These are phyloP conservation scores for Cyberlindnera galapagoensis DNA, from an alignment of 805 yeast genomes.

Conservation along the genomic window DNA sequence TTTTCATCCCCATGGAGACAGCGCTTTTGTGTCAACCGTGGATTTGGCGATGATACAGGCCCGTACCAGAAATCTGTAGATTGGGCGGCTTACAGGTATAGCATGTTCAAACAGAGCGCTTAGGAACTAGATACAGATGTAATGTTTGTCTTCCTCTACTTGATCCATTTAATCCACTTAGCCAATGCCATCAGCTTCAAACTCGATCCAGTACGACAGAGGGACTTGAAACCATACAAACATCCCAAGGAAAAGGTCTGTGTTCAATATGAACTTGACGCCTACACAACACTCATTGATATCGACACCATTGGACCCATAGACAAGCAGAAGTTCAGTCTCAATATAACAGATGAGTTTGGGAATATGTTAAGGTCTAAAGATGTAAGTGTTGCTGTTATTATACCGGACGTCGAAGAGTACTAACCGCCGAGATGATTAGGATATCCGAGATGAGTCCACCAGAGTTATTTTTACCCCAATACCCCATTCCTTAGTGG, in stretches of 20 bases:
- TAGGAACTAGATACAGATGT: too few species aligned
- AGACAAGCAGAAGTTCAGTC: constrained; percentile 6
- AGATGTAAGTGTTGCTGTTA: constrained; percentile 11
- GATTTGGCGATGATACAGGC: too few species aligned
- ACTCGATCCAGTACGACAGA: constrained; percentile 3
- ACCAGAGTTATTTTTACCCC: constrained; percentile 13
- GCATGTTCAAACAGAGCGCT: too few species aligned
- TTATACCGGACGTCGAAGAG: constrained; percentile 1
- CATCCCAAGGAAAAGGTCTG: neutral
- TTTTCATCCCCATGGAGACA: too few species aligned
- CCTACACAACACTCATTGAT: constrained; percentile 13
- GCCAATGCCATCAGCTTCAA: constrained; percentile 1
- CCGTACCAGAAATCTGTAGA: too few species aligned
- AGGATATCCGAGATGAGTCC: constrained; percentile 7
- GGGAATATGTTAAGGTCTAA: constrained; percentile 7
- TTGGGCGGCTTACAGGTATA: too few species aligned
- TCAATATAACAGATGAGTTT: constrained; percentile 7
- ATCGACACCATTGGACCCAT: constrained; percentile 7
- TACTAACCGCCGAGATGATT: too few species aligned
- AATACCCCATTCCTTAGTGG: constrained; percentile 6
- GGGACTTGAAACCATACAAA: constrained; percentile 1
- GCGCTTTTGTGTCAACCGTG: too few species aligned
- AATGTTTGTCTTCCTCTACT: too few species aligned
- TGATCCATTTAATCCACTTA: too few species aligned
- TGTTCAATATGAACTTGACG: constrained; percentile 4